Percentiles rank a stretch among this genome's conserved stretches.
Evolutionary conservation across 2,329 filamentous ascomycete genomes (phyloP).

Genomic region (Xylariomycetidae sp.): DNA sequence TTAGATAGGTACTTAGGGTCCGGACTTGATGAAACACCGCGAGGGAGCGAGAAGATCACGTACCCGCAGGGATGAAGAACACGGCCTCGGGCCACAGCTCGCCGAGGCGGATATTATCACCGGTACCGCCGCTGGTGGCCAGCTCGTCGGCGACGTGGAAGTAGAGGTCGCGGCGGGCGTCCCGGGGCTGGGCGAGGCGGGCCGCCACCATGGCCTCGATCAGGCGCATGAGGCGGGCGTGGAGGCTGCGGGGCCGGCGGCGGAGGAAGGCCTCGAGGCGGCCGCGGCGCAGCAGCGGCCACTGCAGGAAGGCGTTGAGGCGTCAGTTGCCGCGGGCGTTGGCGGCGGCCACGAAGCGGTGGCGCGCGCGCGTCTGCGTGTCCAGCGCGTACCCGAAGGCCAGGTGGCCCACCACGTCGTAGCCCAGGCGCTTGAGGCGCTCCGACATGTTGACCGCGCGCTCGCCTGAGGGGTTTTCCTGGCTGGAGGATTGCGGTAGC

Average conservation of each 20-base stretch:
- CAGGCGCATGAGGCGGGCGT: no score
- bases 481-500: not conserved
- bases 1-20: no score
- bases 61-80: not conserved
- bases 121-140: no score
- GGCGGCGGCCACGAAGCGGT: not conserved
- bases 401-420: not conserved
- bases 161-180: not conserved
- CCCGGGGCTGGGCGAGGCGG: not conserved
- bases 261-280: not conserved
- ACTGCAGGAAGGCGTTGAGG: not conserved
- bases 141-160: not conserved
- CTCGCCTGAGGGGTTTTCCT: not conserved
- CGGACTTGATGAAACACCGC: no score
- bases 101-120: not conserved
- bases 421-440: not conserved
- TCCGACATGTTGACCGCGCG: not conserved
- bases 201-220: not conserved
- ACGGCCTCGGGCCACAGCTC: not conserved
- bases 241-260: not conserved
- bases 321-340: not conserved
- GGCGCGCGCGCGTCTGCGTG: not conserved
- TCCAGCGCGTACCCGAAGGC: not conserved
- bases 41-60: not conserved
- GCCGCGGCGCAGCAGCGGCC: not conserved